Percentiles rank a stretch among this genome's conserved stretches.
Conservation (phyloP, 148 eudicot species). For the Talinum fruticosum region DNA sequence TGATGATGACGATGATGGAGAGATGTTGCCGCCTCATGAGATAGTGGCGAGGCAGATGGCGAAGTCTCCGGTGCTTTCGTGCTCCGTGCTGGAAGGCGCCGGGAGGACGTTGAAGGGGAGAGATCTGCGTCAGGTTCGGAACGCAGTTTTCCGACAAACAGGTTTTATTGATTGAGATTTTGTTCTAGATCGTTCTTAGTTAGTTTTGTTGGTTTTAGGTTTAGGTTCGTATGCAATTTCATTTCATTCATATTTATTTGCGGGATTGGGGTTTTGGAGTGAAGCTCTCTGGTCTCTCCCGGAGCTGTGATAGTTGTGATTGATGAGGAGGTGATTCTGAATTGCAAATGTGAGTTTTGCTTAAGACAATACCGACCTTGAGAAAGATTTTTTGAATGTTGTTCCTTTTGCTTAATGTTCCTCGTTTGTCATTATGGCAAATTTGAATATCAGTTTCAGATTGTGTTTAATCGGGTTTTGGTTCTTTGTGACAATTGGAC, state of each 20-base stretch:
- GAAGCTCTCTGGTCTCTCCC: not conserved
- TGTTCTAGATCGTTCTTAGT: not conserved
- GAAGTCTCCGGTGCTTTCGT: constrained; percentile 33
- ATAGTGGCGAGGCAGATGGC: constrained; percentile 36
- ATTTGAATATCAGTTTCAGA: not conserved
- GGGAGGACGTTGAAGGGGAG: constrained; percentile 56
- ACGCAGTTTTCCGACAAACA: constrained; percentile 50
- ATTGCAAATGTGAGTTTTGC: not conserved
- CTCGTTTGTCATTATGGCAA: not conserved
- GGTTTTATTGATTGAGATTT: constrained; percentile 50
- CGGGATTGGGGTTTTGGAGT: not conserved
- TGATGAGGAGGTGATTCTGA: not conserved
- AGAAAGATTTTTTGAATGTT: not conserved
- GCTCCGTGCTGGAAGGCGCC: constrained; percentile 48
- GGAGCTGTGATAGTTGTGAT: not conserved
- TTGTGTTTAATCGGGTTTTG: not conserved
- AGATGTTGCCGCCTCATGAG: constrained; percentile 60
- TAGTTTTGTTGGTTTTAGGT: constrained; percentile 7
- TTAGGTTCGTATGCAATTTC: not conserved
- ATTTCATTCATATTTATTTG: not conserved
- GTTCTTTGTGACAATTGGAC: not conserved
- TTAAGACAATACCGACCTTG: not conserved
- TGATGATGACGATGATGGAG: constrained; percentile 29
- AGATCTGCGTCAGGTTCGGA: constrained; percentile 54
- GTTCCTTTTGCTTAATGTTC: not conserved